These are phyloP conservation scores for Isochrysis galbana DNA, from an alignment of 78 protist genomes.

Conservation along the genomic window DNA sequence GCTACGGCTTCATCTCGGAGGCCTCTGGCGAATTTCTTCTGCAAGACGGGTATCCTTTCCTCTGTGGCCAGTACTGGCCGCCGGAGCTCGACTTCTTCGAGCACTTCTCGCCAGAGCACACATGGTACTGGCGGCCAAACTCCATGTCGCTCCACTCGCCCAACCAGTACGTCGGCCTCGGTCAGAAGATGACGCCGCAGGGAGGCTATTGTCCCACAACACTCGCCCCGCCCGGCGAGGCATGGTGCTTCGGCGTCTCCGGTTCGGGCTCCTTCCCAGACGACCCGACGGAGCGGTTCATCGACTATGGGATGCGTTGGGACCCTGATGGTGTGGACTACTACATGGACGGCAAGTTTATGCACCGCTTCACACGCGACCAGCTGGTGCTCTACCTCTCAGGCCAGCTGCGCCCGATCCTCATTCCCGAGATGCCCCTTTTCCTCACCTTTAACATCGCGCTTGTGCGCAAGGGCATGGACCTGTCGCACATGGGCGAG, in stretches of 20 bases:
- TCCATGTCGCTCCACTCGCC: slow-evolving; percentile 25
- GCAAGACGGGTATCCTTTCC: slow-evolving; percentile 4
- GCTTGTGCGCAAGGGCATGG: slow-evolving; percentile 15
- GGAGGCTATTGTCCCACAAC: slow-evolving; percentile 6
- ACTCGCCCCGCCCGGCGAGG: background rate
- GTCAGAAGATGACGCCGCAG: background rate
- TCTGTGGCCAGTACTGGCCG: slow-evolving; percentile 12
- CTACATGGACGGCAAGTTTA: background rate
- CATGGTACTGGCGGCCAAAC: slow-evolving; percentile 17
- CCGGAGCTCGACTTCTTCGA: slow-evolving; percentile 10
- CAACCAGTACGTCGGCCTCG: background rate
- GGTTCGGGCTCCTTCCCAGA: background rate
- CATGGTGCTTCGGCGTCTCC: slow-evolving; percentile 13
- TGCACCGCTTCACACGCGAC: background rate
- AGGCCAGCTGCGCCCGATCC: background rate
- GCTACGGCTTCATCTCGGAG: slow-evolving; percentile 9
- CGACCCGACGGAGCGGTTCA: background rate
- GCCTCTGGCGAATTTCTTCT: background rate
- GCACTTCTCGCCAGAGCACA: slow-evolving; percentile 20
- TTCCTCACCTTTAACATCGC: background rate
- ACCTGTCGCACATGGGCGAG: background rate
- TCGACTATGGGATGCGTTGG: background rate
- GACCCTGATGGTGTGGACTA: slow-evolving; percentile 14
- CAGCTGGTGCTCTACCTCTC: background rate
- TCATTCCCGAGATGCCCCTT: background rate